These are phyloP conservation scores for Pleurotus eryngii DNA, from an alignment of 768 basidiomycete genomes.

Conservation along the genomic window DNA sequence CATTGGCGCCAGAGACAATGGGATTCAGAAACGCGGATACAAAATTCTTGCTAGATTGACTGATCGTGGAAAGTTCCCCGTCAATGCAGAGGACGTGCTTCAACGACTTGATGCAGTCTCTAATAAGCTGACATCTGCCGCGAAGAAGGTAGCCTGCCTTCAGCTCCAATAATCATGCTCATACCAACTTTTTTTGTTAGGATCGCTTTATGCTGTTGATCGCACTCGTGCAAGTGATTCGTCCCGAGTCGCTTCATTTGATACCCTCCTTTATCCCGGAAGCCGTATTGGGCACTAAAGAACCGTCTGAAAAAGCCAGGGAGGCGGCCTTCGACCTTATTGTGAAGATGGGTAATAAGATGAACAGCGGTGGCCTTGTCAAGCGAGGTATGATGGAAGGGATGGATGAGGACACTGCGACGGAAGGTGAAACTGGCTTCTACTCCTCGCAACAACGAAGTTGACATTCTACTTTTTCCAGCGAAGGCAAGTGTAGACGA, in stretches of 20 bases:
- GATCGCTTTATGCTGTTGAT: conserved; percentile 82
- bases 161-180: background rate
- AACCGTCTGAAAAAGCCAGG: conserved; percentile 91
- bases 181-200: conserved; percentile 29
- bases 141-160: conserved; percentile 65
- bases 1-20: conserved; percentile 76
- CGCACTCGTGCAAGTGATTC: conserved; percentile 63
- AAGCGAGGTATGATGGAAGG: conserved; percentile 73
- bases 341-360: conserved; percentile 89
- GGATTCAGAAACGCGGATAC: conserved; percentile 94
- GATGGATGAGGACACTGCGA: conserved; percentile 69
- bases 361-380: conserved; percentile 83
- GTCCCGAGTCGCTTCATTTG: conserved; percentile 71
- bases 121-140: conserved; percentile 69
- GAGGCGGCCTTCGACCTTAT: conserved; percentile 87
- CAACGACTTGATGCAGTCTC: conserved; percentile 62
- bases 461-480: conserved; percentile 12
- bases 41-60: conserved; percentile 76
- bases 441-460: conserved; percentile 8
- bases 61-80: conserved; percentile 55
- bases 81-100: conserved; percentile 58
- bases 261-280: conserved; percentile 91
- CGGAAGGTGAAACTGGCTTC: conserved; percentile 40
- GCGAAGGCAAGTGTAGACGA: conserved; percentile 81
- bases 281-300: conserved; percentile 92